Percentiles rank a stretch among this genome's conserved stretches.
Conservation (phyloP, 2,329 filamentous ascomycete genomes). For the Rutstroemia sp. region DNA sequence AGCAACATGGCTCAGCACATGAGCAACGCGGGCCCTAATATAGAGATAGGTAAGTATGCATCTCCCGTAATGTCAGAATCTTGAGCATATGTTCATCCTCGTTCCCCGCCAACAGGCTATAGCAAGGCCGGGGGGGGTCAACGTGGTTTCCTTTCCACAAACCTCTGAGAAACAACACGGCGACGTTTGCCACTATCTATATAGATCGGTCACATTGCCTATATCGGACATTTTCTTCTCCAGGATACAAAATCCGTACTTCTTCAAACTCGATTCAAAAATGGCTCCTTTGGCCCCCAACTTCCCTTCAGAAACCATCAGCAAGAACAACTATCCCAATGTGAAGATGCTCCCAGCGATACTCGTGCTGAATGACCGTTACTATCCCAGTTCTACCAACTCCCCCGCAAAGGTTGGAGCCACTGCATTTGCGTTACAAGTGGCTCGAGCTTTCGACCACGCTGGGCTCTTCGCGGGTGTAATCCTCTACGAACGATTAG, state of each 20-base stretch:
- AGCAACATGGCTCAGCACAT: background rate
- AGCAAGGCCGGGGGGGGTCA: background rate
- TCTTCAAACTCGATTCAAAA: constrained; percentile 3
- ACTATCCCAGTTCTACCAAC: constrained; percentile 10
- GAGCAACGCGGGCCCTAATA: background rate
- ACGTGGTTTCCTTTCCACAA: background rate
- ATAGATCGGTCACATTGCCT: constrained; percentile 3
- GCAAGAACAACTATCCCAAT: background rate
- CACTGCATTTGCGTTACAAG: constrained; percentile 13
- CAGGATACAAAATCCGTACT: background rate
- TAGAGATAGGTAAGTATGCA: background rate
- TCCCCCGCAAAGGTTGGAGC: constrained; percentile 12
- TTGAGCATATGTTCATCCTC: background rate
- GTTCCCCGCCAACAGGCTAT: background rate
- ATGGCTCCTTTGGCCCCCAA: background rate
- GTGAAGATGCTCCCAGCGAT: constrained; percentile 13
- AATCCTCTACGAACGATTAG: constrained; percentile 12
- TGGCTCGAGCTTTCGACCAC: constrained; percentile 8
- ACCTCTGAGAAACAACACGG: background rate
- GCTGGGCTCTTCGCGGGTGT: constrained; percentile 12
- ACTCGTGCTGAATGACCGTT: constrained; percentile 10
- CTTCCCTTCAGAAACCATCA: background rate
- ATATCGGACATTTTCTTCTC: background rate
- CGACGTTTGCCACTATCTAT: background rate
- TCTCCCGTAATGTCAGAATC: background rate